phyloP scores from a whole-genome alignment of 441 rosid species.

The Populus trichocarpa region DNA sequence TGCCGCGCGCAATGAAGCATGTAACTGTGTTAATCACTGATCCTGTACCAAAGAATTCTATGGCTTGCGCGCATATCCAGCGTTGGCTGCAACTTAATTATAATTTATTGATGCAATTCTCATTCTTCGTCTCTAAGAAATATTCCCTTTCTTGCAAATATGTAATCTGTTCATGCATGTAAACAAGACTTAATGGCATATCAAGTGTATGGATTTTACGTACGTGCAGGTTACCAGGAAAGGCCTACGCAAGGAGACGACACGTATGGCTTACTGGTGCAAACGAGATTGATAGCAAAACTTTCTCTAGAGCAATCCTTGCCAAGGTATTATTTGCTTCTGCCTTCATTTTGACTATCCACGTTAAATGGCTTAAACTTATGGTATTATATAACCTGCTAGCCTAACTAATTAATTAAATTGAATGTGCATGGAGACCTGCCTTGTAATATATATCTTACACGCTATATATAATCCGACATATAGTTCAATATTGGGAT shows the following conservation, averaged over 20 bases:
- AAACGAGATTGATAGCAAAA: conserved; percentile 85
- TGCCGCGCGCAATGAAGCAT: neutral
- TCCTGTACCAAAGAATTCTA: neutral
- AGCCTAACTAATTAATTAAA: neutral
- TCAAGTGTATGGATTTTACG: neutral
- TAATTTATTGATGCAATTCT: neutral
- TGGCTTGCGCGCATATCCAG: no score
- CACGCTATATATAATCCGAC: no score
- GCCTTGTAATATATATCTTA: no score
- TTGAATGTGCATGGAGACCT: neutral
- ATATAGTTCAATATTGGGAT: no score
- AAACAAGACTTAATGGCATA: neutral
- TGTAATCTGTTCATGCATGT: neutral
- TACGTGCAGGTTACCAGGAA: conserved; percentile 79
- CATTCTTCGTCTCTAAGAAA: neutral
- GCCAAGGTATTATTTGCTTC: conserved; percentile 61
- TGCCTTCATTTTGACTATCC: neutral
- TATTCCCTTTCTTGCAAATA: neutral
- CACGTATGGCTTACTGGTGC: conserved; percentile 90
- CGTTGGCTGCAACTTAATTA: neutral
- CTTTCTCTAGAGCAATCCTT: conserved; percentile 82
- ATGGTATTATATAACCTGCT: no score
- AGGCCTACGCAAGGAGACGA: conserved; percentile 76
- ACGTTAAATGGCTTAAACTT: neutral
- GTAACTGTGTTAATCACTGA: neutral